Evolutionary conservation across 2,329 filamentous ascomycete genomes (phyloP), one percentile per base, ranked within the genome.

Genomic region (Xylaria sp.): DNA sequence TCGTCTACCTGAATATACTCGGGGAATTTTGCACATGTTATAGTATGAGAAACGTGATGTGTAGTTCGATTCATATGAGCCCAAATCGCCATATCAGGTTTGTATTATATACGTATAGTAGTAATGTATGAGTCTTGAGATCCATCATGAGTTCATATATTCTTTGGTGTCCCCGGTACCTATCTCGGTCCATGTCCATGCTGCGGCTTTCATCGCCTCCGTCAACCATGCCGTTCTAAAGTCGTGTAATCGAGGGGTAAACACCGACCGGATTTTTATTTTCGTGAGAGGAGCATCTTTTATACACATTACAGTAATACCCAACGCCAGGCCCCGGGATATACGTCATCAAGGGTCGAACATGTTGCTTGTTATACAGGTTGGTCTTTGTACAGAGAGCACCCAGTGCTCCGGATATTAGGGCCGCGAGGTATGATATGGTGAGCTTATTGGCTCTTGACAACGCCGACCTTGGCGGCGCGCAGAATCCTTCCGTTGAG

Each of bases 391-490:
- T 64, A 66, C 69, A 71, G 47, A 57, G 66, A 69, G 68, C 68
- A 67, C 35, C 51, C 40, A 9, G 27, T 63, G 59, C 56, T 60
- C 60, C 56, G 21, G 41, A 56, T 47, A 44, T 54, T 8, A 41
- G 48, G 40, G 23, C 25, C 25, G 25, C 31, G 21, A 13, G 23
- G 41, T 11, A 49, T 29, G 44, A 53, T 10, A 29, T 15, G 48
- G 17, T 43, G 65, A 56, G 48, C 59, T 65, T 55, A 71, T 67
- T 68, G 66, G 59, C 95, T 96, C 86, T 95, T 96, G 68, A 96
- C 93, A 60, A 97, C 93, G 74, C 94, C 93, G 67, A 98, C 94
- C 85, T 98, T 97, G 74, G 94, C 92, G 66, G 94, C 92, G 77
- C 95, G 87, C 72, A 99, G 79, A 59, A 97, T 85, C 64, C 95